These are phyloP conservation scores for Trypanosoma scelopori DNA, from an alignment of 208 protist genomes.

Conservation along the genomic window DNA sequence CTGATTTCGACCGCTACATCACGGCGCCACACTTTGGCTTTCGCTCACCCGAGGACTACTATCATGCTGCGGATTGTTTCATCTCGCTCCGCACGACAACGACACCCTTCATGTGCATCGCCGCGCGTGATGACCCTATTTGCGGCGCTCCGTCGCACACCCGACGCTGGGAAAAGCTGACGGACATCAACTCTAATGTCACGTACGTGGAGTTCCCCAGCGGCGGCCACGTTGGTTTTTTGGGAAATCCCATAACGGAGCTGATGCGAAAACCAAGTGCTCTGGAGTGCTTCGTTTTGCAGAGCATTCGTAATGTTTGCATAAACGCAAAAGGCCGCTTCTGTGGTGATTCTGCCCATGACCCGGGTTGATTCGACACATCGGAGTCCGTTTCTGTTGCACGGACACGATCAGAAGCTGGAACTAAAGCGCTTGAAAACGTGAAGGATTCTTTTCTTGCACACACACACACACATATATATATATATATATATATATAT, in stretches of 20 bases:
- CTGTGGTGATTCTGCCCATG: no score
- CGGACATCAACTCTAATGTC: slow-evolving; percentile 28
- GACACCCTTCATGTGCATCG: slow-evolving; percentile 47
- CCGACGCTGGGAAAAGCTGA: slow-evolving; percentile 32
- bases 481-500: no score
- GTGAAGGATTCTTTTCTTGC: no score
- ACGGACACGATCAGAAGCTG: no score
- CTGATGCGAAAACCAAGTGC: slow-evolving; percentile 27
- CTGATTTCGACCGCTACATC: slow-evolving; percentile 48
- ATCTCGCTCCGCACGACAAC: slow-evolving; percentile 29
- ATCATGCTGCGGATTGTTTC: slow-evolving; percentile 38
- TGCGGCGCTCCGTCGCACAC: slow-evolving; percentile 30
- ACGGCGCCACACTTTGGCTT: slow-evolving; percentile 58
- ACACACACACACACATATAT: no score
- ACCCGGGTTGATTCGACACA: no score
- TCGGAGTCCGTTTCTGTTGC: no score
- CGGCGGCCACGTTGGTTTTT: slow-evolving; percentile 64
- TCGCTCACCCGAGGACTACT: slow-evolving; percentile 35
- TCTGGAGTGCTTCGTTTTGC: slow-evolving; percentile 49
- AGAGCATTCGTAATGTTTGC: slow-evolving; percentile 29
- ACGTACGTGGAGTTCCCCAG: slow-evolving; percentile 52
- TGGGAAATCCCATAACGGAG: slow-evolving; percentile 36
- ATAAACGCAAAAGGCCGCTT: not conserved
- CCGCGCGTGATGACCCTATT: slow-evolving; percentile 49
- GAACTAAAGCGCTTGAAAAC: no score